Evolutionary conservation across 306 rosid genomes (phyloP), one percentile per base, ranked within the genome.

Genomic region (Dalbergia cochinchinensis): DNA sequence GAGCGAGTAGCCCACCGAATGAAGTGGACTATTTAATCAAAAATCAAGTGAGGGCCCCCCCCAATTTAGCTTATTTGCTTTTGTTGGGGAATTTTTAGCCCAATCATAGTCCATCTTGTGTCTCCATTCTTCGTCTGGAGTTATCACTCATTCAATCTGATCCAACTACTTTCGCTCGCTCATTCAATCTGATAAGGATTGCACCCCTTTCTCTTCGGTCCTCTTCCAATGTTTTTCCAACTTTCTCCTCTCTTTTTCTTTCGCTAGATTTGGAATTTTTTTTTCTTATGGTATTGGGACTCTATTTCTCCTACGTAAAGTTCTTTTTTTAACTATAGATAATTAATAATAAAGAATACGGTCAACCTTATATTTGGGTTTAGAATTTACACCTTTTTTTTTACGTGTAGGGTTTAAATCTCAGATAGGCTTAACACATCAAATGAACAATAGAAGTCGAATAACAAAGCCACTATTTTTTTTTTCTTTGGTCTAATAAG

Each of bases 1-100:
- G 73, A 65, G 67, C 9, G 73, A 59, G 37, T 81, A 81, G 84
- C 84, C 84, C 80, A 81, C 54, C 71, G 13, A 82, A 68, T 60
- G 41, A 60, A 67, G 65, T 66, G 80, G 70, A 53, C 84, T 73
- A 64, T 51, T 71, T 42, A 42, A 42, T 42, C 47, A 42, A 42
- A 37, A 60, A 26, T 59, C 34, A 41, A 6, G 63, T 48, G 78
- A 18, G 80, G 77, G 73, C 4, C 77, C 81, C 77, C 77, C n/a
- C 53, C 39, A 26, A 1, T 5, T 6, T 34, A 10, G 18, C 15
- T 48, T 74, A 6, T 11, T 75, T 64, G 8, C 37, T 41, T 65
- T 78, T n/a, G 7, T 45, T 16, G 3, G 19, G 10, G 6, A 31
- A 47, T 11, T 71, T 73, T 75, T 69, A 75, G 81, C 78, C 85